These are phyloP conservation scores for Olyra latifolia DNA, from an alignment of 176 grass and related monocot species.

Conservation along the genomic window DNA sequence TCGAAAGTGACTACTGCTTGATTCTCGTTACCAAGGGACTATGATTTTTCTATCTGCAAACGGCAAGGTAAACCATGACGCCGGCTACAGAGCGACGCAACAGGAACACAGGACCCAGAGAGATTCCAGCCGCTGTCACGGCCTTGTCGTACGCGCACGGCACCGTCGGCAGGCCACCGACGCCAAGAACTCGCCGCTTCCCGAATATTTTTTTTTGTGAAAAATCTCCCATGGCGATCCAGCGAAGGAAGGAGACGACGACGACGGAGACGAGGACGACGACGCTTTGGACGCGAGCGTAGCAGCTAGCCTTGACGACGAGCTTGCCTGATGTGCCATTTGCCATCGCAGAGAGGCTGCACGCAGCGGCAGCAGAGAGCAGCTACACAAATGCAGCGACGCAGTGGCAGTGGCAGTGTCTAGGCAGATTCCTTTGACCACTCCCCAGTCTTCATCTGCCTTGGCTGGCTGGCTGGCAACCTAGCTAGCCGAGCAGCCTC, in stretches of 20 bases:
- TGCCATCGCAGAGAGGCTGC: conserved; percentile 15
- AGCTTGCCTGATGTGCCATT: conserved; percentile 30
- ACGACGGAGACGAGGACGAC: not conserved
- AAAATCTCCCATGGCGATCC: not conserved
- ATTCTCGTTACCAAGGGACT: no score
- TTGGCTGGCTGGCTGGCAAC: not conserved
- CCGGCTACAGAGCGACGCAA: not conserved
- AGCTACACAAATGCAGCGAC: not conserved
- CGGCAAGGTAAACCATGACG: no score
- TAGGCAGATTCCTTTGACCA: conserved; percentile 40
- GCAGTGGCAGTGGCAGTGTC: not conserved
- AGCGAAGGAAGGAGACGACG: not conserved
- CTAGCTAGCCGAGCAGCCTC: not conserved
- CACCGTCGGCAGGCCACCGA: not conserved
- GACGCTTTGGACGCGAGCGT: conserved; percentile 15
- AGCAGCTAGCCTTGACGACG: not conserved
- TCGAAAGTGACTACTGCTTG: no score
- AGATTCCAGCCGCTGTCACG: not conserved
- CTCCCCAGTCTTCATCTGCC: conserved; percentile 19
- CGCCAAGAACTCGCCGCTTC: not conserved
- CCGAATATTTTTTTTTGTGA: no score
- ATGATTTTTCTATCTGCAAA: no score
- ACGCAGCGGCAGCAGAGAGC: not conserved
- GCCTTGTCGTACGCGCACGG: not conserved
- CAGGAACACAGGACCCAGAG: not conserved